phyloP scores from a whole-genome alignment of 1,284 basidiomycete genomes.

The Salmacisia buchloeana region DNA sequence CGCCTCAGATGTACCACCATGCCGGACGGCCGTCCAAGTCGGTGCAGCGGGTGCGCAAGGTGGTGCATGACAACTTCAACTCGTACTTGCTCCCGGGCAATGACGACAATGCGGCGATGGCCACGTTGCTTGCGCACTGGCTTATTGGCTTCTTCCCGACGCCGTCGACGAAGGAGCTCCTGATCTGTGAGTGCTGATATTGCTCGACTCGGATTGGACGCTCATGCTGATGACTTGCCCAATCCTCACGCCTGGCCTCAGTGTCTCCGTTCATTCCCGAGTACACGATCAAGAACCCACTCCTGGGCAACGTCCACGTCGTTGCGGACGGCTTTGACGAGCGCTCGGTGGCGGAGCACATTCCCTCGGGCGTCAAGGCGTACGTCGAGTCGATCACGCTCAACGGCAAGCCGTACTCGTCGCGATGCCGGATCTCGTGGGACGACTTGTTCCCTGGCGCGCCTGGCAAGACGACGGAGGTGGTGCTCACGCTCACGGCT shows the following conservation, averaged over 20 bases:
- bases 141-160: slow-evolving; percentile 61
- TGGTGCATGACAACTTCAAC: slow-evolving; percentile 32
- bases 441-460: slow-evolving; percentile 16
- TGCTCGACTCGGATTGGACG: no score
- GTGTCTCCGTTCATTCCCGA: slow-evolving; percentile 35
- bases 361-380: slow-evolving; percentile 14
- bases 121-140: slow-evolving; percentile 62
- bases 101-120: slow-evolving; percentile 65
- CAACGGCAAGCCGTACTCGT: slow-evolving; percentile 15
- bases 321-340: slow-evolving; percentile 28
- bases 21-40: slow-evolving; percentile 25
- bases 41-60: slow-evolving; percentile 22
- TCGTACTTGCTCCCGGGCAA: slow-evolving; percentile 51
- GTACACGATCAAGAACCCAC: slow-evolving; percentile 32
- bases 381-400: slow-evolving; percentile 18
- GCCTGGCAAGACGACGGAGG: slow-evolving; percentile 7
- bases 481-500: slow-evolving; percentile 14
- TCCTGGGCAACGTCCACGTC: slow-evolving; percentile 29
- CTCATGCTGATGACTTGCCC: not conserved
- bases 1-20: slow-evolving; percentile 32
- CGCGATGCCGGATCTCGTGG: slow-evolving; percentile 17
- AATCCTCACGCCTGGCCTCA: not conserved
- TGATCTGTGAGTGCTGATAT: slow-evolving; percentile 16
- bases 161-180: slow-evolving; percentile 49
- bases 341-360: slow-evolving; percentile 3